A percentile compares a stretch with the other conserved stretches of the same genome.
phyloP scores from a whole-genome alignment of 306 rosid genomes.

The Adenanthera pavonina region DNA sequence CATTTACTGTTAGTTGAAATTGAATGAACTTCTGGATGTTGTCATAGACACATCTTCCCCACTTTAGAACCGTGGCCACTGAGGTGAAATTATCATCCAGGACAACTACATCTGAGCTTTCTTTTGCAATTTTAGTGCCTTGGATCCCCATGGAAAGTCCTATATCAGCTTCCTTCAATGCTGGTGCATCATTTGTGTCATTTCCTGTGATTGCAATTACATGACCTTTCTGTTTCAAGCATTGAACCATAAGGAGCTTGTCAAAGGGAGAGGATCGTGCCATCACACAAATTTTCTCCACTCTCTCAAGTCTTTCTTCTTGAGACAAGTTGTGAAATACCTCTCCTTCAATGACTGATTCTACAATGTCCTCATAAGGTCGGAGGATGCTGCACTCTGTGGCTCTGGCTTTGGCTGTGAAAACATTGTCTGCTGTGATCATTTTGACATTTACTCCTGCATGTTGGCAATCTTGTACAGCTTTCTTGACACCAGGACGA shows the following conservation, averaged over 20 bases:
- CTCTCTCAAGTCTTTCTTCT: constrained; percentile 31
- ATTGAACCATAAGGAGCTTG: constrained; percentile 35
- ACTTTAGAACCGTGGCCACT: not conserved
- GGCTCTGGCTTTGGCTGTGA: constrained; percentile 10
- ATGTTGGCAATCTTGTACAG: too few species aligned
- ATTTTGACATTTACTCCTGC: constrained; percentile 15
- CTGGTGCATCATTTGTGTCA: too few species aligned
- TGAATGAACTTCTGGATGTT: too few species aligned
- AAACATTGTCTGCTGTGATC: constrained; percentile 37
- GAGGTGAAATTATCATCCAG: not conserved
- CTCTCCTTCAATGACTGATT: constrained; percentile 17
- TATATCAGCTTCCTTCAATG: not conserved
- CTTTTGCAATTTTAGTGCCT: not conserved
- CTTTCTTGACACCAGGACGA: too few species aligned
- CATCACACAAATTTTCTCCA: constrained; percentile 36
- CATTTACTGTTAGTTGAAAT: too few species aligned
- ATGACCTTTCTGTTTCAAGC: constrained; percentile 36
- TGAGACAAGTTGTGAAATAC: constrained; percentile 27
- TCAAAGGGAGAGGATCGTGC: constrained; percentile 32
- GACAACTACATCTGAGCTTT: not conserved
- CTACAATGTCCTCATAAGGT: not conserved
- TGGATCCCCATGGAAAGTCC: not conserved
- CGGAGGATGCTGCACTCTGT: constrained; percentile 10
- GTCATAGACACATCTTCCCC: too few species aligned
- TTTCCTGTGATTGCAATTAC: not conserved